These are phyloP conservation scores for Galerina marginata DNA, from an alignment of 768 basidiomycete species.

Conservation along the genomic window DNA sequence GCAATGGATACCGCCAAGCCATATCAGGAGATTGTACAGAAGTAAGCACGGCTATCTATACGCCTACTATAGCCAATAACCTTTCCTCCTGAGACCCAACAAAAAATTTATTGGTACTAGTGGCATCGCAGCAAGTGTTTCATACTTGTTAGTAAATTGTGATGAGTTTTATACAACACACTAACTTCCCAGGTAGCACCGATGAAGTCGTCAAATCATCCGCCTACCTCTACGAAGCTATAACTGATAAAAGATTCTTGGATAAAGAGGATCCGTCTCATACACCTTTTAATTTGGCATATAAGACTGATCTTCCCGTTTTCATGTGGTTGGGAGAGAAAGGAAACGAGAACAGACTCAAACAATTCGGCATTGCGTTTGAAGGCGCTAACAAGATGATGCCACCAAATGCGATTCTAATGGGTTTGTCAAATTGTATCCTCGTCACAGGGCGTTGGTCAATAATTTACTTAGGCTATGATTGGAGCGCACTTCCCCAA, in stretches of 20 bases:
- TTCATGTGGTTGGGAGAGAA: conserved; percentile 26
- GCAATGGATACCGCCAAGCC: conserved; percentile 34
- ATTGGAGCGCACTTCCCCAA: conserved; percentile 28
- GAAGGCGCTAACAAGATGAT: conserved; percentile 19
- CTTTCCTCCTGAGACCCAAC: conserved; percentile 22
- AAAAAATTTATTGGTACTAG: conserved; percentile 9
- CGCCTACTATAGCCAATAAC: background rate
- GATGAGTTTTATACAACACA: background rate
- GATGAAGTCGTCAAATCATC: conserved; percentile 17
- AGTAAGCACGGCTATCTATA: conserved; percentile 23
- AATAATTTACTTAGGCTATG: conserved; percentile 22
- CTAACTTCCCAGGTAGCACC: no score
- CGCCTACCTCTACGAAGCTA: conserved; percentile 24
- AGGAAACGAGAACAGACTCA: conserved; percentile 29
- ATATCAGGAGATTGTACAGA: conserved; percentile 26
- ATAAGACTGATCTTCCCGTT: conserved; percentile 22
- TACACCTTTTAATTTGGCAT: conserved; percentile 24
- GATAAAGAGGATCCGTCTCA: no score
- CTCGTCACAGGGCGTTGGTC: background rate
- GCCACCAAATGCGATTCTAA: conserved; percentile 18
- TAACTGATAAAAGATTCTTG: conserved; percentile 24
- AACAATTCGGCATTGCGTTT: conserved; percentile 32
- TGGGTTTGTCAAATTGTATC: conserved; percentile 16
- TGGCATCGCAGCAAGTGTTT: conserved; percentile 10
- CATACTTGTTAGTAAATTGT: conserved; percentile 8